Conservation (phyloP, 2,329 filamentous ascomycete species). For the Aspergillus sp. region DNA sequence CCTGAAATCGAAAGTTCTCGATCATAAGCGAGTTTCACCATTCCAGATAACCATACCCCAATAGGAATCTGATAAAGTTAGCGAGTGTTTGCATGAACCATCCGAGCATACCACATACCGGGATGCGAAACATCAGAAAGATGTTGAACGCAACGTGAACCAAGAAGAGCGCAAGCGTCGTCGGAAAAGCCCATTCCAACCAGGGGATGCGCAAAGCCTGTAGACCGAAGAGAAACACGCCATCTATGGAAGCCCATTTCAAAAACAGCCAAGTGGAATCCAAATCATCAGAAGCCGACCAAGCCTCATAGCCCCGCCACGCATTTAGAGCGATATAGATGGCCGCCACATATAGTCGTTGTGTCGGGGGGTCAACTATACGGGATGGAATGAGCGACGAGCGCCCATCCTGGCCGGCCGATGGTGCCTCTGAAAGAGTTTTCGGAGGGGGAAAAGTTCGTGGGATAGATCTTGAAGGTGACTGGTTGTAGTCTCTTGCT, state of each 20-base stretch:
- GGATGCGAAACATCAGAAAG: constrained; percentile 90
- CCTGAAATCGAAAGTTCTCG: constrained; percentile 93
- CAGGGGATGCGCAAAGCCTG: constrained; percentile 90
- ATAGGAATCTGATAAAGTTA: constrained; percentile 62
- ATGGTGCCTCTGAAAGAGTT: constrained; percentile 24
- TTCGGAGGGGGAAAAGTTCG: constrained; percentile 25
- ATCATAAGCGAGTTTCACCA: constrained; percentile 83
- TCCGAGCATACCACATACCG: constrained; percentile 51
- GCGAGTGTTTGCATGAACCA: constrained; percentile 10
- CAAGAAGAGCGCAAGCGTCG: constrained; percentile 69
- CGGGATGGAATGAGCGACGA: constrained; percentile 75
- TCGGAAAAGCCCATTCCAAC: constrained; percentile 83
- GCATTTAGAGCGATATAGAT: constrained; percentile 73
- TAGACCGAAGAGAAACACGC: constrained; percentile 80
- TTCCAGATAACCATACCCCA: constrained; percentile 67
- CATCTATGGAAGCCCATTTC: constrained; percentile 91
- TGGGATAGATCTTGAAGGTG: constrained; percentile 24
- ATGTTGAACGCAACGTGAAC: constrained; percentile 72
- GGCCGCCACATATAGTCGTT: constrained; percentile 82
- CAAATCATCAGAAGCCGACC: constrained; percentile 73
- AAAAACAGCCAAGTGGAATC: constrained; percentile 88
- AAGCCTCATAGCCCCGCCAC: constrained; percentile 87
- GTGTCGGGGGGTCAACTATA: constrained; percentile 83
- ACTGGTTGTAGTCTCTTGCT: constrained; percentile 32
- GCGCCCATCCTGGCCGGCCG: constrained; percentile 22